Evolutionary conservation across 768 basidiomycete genomes (phyloP), one percentile per base, ranked within the genome.

Genomic region (Gyrodon lividus): DNA sequence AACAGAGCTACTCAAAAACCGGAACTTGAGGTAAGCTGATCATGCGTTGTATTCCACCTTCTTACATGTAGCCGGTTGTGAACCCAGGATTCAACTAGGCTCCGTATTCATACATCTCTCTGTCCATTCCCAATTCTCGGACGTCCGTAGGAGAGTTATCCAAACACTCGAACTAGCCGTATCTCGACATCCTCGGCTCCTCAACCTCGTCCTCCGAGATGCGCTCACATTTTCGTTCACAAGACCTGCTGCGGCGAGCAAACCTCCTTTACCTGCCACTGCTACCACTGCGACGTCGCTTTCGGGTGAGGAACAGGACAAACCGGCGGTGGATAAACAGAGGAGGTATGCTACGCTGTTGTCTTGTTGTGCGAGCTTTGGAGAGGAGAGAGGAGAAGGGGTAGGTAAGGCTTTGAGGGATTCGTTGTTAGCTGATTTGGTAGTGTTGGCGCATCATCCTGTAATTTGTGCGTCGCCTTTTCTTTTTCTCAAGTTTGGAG

Each of bases 371-470:
- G 76, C 77, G 1, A 59, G 77, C 2, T 77, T 83, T 48, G 65
- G 52, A 0, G 28, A 42, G 2, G 41, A 63, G 0, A 77, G 78
- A 9, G 74, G 74, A 12, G 77, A 78, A 10, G 75, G 75, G 13
- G 59, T 77, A 3, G 77, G 78, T 6, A 47, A 58, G 1, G 57
- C 60, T 1, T 49, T 73, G 8, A 69, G 75, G 46, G 82, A 84
- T 56, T 62, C 67, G 3, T 52, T 80, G 22, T 58, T 89, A 16
- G 71, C 78, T 1, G 72, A 87, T 22, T 70, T 81, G 44, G 56
- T 92, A 13, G 75, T 92, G 16, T 61, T 95, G 31, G 82, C 82
- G 1, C 91, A 96, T 64, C 92, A 95, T 70, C 76, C 80, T 6
- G 70, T 71, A 38, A 73, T 83, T 43, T 74, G 88, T 89, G 46